A percentile compares a stretch with the other conserved stretches of the same genome.
Conservation (phyloP, 169 alveolate species). For the Plasmodium falciparum region DNA sequence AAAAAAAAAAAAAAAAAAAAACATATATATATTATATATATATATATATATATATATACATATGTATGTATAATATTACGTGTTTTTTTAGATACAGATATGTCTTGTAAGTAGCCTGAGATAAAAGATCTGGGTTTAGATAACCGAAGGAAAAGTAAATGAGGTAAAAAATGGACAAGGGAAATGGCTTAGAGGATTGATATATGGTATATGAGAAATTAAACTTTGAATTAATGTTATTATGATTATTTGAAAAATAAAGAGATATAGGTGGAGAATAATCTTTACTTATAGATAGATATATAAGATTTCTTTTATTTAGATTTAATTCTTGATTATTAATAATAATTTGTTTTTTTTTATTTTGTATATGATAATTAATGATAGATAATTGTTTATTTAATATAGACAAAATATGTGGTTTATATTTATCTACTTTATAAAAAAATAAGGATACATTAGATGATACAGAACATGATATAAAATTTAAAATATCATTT, state of each 20-base stretch:
- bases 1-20: too few relatives aligned
- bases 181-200: constrained; percentile 1
- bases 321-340: constrained; percentile 32
- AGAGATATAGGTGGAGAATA: not conserved
- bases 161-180: constrained; percentile 4
- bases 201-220: constrained; percentile 9
- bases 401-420: constrained; percentile 18
- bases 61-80: not conserved
- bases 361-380: constrained; percentile 20
- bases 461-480: constrained; percentile 36
- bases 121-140: not conserved
- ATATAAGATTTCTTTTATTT: constrained; percentile 33
- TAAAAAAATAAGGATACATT: constrained; percentile 31
- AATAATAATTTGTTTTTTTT: constrained; percentile 24
- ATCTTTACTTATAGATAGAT: constrained; percentile 3
- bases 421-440: constrained; percentile 20
- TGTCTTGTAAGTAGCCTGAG: constrained; percentile 15
- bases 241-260: constrained; percentile 5
- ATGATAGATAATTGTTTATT: constrained; percentile 33
- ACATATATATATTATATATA: not conserved
- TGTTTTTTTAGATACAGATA: constrained; percentile 35
- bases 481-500: constrained; percentile 7
- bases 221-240: not conserved
- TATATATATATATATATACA: not conserved
- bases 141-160: constrained; percentile 15